Percentiles rank a stretch among this genome's conserved stretches.
Conservation (phyloP, 2,329 filamentous ascomycete genomes). For the Tolypocladium endophyticum region DNA sequence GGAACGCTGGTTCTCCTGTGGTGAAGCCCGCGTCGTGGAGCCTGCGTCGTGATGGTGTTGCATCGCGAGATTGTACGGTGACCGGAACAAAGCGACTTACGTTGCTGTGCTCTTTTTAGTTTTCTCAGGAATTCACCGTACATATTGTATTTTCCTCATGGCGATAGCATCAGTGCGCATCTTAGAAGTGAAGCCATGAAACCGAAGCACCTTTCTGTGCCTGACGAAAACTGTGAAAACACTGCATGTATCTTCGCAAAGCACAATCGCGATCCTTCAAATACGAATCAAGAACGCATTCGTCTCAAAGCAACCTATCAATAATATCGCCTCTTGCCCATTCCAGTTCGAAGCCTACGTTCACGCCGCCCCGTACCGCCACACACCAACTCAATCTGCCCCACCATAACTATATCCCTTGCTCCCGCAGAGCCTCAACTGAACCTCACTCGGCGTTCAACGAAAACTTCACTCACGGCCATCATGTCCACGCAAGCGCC, state of each 20-base stretch:
- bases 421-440: not conserved
- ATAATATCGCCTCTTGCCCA: not conserved
- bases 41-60: not conserved
- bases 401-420: not conserved
- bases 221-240: not conserved
- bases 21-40: not conserved
- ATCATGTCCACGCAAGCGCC: conserved; percentile 21
- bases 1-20: not conserved
- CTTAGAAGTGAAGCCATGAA: not conserved
- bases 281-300: not conserved
- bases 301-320: not conserved
- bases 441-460: not conserved
- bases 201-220: not conserved
- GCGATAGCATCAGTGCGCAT: not conserved
- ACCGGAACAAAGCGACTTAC: not conserved
- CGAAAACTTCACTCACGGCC: conserved; percentile 4
- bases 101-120: not conserved
- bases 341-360: not conserved
- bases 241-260: not conserved
- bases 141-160: not conserved
- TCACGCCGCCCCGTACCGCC: not conserved
- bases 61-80: not conserved
- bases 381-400: not conserved
- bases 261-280: not conserved
- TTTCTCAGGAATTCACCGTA: too few species aligned